phyloP scores from a whole-genome alignment of 2,329 filamentous ascomycete species.

The Ophiostoma pallidulum region DNA sequence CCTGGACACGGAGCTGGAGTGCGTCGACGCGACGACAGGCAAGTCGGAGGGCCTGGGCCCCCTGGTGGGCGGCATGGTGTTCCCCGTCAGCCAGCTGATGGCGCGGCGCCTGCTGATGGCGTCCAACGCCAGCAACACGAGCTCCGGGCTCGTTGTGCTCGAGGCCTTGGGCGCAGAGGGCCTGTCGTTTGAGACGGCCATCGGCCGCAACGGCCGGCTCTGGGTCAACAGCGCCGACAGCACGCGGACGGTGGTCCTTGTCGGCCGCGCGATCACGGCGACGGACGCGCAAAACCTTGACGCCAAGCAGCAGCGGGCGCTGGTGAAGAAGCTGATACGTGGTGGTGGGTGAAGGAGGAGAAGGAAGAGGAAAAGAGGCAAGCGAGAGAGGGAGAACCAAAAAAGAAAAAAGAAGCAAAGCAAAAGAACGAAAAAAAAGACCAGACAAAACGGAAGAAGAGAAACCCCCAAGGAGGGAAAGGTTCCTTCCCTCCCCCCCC shows the following conservation, averaged over 20 bases:
- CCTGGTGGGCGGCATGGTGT: constrained; percentile 74
- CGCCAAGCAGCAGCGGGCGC: constrained; percentile 58
- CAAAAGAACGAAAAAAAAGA: background rate
- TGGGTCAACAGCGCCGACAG: constrained; percentile 81
- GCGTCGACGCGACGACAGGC: constrained; percentile 75
- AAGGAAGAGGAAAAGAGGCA: background rate
- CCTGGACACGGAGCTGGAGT: constrained; percentile 85
- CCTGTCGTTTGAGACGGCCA: constrained; percentile 83
- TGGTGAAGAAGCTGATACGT: constrained; percentile 38
- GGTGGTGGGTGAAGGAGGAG: constrained; percentile 43
- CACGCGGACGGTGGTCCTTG: constrained; percentile 55
- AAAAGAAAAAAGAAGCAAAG: background rate
- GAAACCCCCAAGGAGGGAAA: too few relatives aligned
- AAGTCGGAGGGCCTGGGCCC: constrained; percentile 83
- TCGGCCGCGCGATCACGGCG: constrained; percentile 68
- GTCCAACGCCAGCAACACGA: constrained; percentile 48
- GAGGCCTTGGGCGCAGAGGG: constrained; percentile 70
- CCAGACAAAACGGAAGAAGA: background rate
- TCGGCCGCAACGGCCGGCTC: constrained; percentile 83
- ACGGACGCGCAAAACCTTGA: constrained; percentile 61
- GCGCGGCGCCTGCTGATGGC: constrained; percentile 67
- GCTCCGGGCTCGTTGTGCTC: constrained; percentile 61
- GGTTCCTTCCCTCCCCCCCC: too few relatives aligned
- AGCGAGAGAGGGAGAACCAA: background rate
- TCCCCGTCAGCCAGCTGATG: constrained; percentile 68